Base-by-base conservation (phyloP, 306 rosid genomes). In the Fragaria iinumae region DNA sequence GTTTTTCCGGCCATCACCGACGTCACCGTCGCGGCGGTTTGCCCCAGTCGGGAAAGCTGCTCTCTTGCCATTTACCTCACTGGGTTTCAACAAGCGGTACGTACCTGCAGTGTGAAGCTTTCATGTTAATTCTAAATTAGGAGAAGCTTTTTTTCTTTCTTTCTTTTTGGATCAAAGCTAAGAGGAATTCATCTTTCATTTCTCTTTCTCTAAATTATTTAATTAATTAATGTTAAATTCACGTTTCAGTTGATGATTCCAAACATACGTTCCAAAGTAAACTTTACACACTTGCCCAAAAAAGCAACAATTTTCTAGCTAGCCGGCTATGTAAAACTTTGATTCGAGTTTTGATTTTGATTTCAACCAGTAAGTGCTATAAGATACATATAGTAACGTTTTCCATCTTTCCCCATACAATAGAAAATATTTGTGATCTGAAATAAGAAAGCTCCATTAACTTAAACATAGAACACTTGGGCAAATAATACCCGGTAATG, bases 51-150 rank as follows among this genome's bases (percentile, higher is more conserved):
- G 52, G 89, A 87, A 17, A 83, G 89, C 60, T 94, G 98, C 65
- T 89, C 98, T 0, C 91, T 91, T 27, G 97, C 98, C 83, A 94
- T 91, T 74, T 94, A 90, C 81, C 97, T 94, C 83, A n/a, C 88
- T 25, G 96, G 93, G 8, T 81, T 85, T 69, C 96, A 90, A 16
- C 95, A 94, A 11, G 96, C 87, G 76, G 98, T 94, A 11, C 76
- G 83, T 76, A 1, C 11, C 38, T 47, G 17, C 50, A 39, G 11
- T 50, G 9, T 60, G 7, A 18, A 6, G 14, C 3, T 39, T 1
- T 11, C 34, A 32, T 25, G 2, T 23, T 25, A 23, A 23, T 57
- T 23, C 11, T 43, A 43, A 43, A 43, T 43, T 43, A 43, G 11
- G 11, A 43, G 45, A n/a, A n/a, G n/a, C n/a, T 29, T 29, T 29